Evolutionary conservation across 768 basidiomycete species (phyloP).

Genomic region (Coprinopsis sp.): DNA sequence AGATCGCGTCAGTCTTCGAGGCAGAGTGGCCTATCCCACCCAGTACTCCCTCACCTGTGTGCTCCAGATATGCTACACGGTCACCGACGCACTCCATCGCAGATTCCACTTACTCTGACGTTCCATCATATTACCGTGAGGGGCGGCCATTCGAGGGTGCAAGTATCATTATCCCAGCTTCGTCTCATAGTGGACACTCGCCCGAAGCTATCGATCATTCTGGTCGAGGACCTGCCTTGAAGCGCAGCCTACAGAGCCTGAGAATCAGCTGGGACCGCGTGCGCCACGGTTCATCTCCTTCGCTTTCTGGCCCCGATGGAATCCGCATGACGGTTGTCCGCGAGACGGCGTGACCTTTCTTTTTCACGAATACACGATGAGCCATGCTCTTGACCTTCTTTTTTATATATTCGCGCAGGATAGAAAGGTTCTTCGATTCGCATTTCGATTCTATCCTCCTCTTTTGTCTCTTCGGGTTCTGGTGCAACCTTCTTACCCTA

Average conservation of each 20-base stretch:
- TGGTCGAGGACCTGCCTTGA: conserved; percentile 10
- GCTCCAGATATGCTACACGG: not conserved
- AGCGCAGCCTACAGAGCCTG: conserved; percentile 24
- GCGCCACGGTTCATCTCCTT: conserved; percentile 10
- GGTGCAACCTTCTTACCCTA: conserved; percentile 6
- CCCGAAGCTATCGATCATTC: conserved; percentile 5
- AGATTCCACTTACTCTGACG: not conserved
- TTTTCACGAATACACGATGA: conserved; percentile 1
- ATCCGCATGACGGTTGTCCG: conserved; percentile 43
- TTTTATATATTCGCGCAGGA: conserved; percentile 9
- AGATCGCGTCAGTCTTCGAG: conserved; percentile 4
- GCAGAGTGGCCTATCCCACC: conserved; percentile 12
- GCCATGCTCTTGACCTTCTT: conserved; percentile 8
- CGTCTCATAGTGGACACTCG: conserved; percentile 14
- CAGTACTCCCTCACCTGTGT: conserved; percentile 8
- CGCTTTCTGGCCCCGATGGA: conserved; percentile 21
- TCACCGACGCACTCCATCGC: conserved; percentile 14
- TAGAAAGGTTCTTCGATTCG: not conserved
- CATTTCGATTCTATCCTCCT: conserved; percentile 1
- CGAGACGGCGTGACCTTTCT: conserved; percentile 27
- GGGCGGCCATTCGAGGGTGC: conserved; percentile 29
- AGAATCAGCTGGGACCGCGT: conserved; percentile 22
- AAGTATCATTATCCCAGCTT: conserved; percentile 18
- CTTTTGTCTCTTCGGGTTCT: conserved; percentile 8
- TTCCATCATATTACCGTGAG: conserved; percentile 11